Conservation (phyloP, 768 basidiomycete genomes). For the Mrakia blollopis region DNA sequence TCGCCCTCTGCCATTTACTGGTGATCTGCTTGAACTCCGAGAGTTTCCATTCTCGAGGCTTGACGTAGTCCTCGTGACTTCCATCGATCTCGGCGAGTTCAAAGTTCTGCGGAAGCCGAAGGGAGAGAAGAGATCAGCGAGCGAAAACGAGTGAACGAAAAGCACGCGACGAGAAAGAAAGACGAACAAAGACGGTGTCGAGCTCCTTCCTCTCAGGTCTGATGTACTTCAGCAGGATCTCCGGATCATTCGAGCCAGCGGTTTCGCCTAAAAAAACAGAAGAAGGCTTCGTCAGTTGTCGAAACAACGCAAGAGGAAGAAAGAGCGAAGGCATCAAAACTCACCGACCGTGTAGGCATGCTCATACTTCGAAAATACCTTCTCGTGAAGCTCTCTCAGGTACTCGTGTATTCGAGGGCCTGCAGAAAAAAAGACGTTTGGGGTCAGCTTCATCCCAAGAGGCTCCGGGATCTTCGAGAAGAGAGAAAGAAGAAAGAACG, state of each 20-base stretch:
- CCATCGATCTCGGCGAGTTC: constrained; percentile 55
- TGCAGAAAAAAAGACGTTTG: neutral
- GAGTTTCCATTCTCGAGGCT: constrained; percentile 53
- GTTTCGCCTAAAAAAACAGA: constrained; percentile 35
- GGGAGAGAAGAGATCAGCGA: neutral
- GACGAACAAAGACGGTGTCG: constrained; percentile 35
- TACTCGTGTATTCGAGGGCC: constrained; percentile 60
- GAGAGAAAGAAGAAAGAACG: neutral
- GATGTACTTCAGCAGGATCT: constrained; percentile 55
- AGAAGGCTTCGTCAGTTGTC: too few relatives aligned
- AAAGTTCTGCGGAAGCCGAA: constrained; percentile 50
- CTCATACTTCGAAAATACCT: constrained; percentile 48
- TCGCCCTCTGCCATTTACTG: constrained; percentile 55
- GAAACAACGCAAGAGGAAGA: too few relatives aligned
- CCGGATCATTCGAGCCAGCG: constrained; percentile 42
- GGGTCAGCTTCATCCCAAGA: neutral
- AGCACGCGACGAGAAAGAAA: neutral
- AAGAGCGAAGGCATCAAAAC: too few relatives aligned
- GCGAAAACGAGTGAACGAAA: neutral
- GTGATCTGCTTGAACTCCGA: constrained; percentile 52
- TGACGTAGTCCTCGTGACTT: constrained; percentile 47
- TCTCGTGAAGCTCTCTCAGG: constrained; percentile 59
- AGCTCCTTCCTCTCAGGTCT: constrained; percentile 53
- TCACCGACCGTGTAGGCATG: constrained; percentile 35
- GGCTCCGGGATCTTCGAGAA: constrained; percentile 50